Conservation (phyloP, 768 basidiomycete species). For the Boletus patriciae region DNA sequence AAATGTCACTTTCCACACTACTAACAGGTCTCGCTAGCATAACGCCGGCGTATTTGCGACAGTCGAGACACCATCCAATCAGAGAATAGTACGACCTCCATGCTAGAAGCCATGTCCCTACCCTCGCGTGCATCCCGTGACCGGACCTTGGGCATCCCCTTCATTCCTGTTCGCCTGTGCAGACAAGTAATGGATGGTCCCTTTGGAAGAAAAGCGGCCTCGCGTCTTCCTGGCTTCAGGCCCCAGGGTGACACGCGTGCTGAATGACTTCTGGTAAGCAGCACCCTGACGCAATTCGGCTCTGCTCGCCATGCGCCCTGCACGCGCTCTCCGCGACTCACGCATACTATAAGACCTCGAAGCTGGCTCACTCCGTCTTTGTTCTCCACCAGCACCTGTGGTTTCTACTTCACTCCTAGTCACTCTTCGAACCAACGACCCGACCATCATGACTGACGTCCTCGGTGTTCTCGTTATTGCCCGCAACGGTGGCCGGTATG, state of each 20-base stretch:
- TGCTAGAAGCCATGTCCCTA: constrained; percentile 16
- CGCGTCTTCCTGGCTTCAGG: constrained; percentile 32
- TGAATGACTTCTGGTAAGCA: constrained; percentile 20
- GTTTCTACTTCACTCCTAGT: constrained; percentile 18
- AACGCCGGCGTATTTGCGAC: constrained; percentile 6
- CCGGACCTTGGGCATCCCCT: constrained; percentile 22
- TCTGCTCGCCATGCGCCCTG: constrained; percentile 28
- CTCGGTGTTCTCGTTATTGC: constrained; percentile 77
- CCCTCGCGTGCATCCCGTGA: constrained; percentile 12
- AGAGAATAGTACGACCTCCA: constrained; percentile 3
- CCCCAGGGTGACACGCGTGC: constrained; percentile 26
- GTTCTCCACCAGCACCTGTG: constrained; percentile 18
- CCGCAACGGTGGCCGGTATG: constrained; percentile 74
- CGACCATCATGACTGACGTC: constrained; percentile 45
- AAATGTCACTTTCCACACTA: neutral
- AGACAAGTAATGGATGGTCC: constrained; percentile 26
- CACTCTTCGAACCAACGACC: constrained; percentile 16
- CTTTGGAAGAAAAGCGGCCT: constrained; percentile 34
- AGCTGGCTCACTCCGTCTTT: neutral
- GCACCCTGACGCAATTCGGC: constrained; percentile 27
- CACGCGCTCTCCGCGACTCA: constrained; percentile 27
- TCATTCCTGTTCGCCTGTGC: constrained; percentile 34
- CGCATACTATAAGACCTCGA: constrained; percentile 26
- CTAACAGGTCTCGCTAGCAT: constrained; percentile 1
- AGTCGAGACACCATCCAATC: constrained; percentile 1